Evolutionary conservation across 306 rosid genomes (phyloP), one percentile per base, ranked within the genome.

Genomic region (Rubus idaeus): DNA sequence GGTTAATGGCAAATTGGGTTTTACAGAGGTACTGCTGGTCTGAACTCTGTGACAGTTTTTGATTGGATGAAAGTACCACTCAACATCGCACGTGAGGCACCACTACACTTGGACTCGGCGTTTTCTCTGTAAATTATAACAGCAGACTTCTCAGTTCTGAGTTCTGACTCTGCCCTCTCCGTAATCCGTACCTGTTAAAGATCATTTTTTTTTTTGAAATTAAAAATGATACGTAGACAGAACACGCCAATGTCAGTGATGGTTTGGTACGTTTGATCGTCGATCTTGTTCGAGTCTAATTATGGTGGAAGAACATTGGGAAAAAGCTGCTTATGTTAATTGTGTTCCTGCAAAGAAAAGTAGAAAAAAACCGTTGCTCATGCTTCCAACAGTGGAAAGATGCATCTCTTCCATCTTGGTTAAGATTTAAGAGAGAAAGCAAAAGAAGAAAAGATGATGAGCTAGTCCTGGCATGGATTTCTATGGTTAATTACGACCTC

Each of bases 1-100:
- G 44, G n/a, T 61, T 26, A 61, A 61, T 61, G 44, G 42, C 11
- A 30, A 58, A 11, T 50, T 12, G 55, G 3, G 8, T 23, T 21
- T 58, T 10, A 30, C 41, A 1, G 42, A 10, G 42, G 17, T 12
- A n/a, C n/a, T n/a, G 13, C 30, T 21, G 40, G 40, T 20, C 10
- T 2, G 65, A 62, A 5, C 44, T 10, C 14, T 12, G 66, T 61
- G 67, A 62, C n/a, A 40, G 69, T 37, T 30, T 30, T 7, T 7
- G 21, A 61, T 61, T 30, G 42, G 66, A 17, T 16, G 69, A 39
- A 39, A 64, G 47, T 14, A 64, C 74, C 82, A 55, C 67, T 79
- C 45, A 77, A 21, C 42, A 51, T 67, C 60, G 77, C 95, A 88
- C 87, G 89, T 83, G 89, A 83, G 75, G 75, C 78, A 12, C 5